Conservation (phyloP, 305 asterid genomes). For the Solanum hybrid region DNA sequence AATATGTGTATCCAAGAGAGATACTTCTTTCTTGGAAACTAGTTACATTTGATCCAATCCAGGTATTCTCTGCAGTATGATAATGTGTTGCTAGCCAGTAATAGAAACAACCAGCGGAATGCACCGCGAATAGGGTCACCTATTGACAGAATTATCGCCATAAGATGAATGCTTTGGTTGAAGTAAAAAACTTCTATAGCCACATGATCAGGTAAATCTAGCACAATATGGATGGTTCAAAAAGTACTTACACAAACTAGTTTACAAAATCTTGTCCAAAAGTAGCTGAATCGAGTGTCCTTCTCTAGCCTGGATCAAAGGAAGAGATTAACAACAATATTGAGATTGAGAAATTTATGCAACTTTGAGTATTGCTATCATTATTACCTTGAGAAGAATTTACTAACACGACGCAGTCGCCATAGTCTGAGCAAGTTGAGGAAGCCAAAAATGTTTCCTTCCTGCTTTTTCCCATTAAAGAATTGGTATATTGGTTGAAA, state of each 20-base stretch:
- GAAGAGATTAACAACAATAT: neutral
- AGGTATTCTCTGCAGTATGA: conserved; percentile 33
- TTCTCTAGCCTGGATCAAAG: conserved; percentile 61
- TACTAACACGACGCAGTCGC: conserved; percentile 87
- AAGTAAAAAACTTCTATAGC: neutral
- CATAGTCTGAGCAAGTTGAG: conserved; percentile 92
- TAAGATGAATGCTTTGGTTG: neutral
- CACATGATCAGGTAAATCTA: neutral
- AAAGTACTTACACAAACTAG: conserved; percentile 47
- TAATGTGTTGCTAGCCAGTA: conserved; percentile 78
- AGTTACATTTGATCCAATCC: conserved; percentile 67
- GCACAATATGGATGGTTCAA: neutral
- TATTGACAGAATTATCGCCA: conserved; percentile 16
- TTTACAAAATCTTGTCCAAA: conserved; percentile 74
- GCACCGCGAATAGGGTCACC: conserved; percentile 83
- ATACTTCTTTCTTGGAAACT: conserved; percentile 50
- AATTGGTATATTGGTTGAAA: conserved; percentile 47
- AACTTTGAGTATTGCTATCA: neutral
- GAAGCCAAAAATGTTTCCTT: conserved; percentile 53
- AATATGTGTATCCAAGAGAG: conserved; percentile 73
- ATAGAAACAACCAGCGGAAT: conserved; percentile 84
- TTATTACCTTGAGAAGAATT: conserved; percentile 63
- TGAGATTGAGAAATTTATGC: neutral
- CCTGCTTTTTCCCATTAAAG: conserved; percentile 35
- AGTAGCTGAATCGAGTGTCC: conserved; percentile 87